Evolutionary conservation across 345 rosid species (phyloP).

Genomic region (Euclidium syriacum): DNA sequence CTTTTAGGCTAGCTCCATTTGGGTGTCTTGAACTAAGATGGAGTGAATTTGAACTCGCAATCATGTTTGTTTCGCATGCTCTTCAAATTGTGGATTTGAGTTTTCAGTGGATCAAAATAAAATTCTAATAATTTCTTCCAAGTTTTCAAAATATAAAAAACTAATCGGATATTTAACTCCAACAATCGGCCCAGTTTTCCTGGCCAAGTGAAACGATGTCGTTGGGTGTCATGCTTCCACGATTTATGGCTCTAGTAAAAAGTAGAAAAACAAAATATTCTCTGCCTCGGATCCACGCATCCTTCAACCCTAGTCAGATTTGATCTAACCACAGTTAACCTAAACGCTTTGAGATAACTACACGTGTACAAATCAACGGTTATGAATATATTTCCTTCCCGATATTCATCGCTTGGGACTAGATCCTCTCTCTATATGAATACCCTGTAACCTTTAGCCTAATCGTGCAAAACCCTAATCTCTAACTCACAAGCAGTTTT

Average conservation of each 20-base stretch:
- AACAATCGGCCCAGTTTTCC: background rate
- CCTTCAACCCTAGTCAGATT: constrained; percentile 27
- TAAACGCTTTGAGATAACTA: background rate
- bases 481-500: background rate
- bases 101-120: too few species aligned
- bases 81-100: too few species aligned
- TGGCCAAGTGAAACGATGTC: background rate
- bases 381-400: background rate
- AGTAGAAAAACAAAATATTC: background rate
- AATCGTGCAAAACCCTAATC: constrained; percentile 24
- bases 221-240: background rate
- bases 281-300: constrained; percentile 33
- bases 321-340: constrained; percentile 23
- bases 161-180: background rate
- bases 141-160: too few species aligned
- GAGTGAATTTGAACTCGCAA: too few species aligned
- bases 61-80: too few species aligned
- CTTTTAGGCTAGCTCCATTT: too few species aligned
- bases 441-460: background rate
- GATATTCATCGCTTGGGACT: constrained; percentile 4
- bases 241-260: background rate
- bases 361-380: constrained; percentile 24
- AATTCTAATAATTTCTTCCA: too few species aligned
- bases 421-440: constrained; percentile 18
- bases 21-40: too few species aligned